These are phyloP conservation scores for Aureobasidium namibiae DNA, from an alignment of 2,329 filamentous ascomycete species.

Conservation along the genomic window DNA sequence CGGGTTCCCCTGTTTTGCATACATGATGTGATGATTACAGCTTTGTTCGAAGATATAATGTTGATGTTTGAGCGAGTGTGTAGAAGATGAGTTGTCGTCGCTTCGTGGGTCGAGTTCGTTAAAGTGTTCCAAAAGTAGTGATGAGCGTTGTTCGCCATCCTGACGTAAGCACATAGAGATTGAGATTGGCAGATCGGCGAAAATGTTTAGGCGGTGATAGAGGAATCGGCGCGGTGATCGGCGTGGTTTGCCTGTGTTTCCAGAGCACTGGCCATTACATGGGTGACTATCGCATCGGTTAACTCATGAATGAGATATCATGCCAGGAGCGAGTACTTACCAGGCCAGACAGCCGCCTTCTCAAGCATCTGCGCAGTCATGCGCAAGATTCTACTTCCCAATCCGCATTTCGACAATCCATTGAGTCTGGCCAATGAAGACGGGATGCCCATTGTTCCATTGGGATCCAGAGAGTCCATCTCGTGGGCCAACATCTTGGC, in stretches of 20 bases:
- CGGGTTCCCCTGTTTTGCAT: background rate
- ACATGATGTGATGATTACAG: conserved; percentile 1
- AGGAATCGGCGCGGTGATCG: conserved; percentile 50
- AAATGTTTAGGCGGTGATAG: conserved; percentile 22
- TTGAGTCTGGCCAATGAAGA: conserved; percentile 38
- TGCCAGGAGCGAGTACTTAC: conserved; percentile 42
- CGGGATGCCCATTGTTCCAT: conserved; percentile 34
- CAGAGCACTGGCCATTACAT: conserved; percentile 58
- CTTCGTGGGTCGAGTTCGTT: conserved; percentile 2
- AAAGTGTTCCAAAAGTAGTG: background rate
- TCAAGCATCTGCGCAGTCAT: conserved; percentile 82
- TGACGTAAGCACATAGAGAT: background rate
- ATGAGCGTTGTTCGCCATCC: background rate
- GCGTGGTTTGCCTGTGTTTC: conserved; percentile 57
- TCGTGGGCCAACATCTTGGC: conserved; percentile 47
- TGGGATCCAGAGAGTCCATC: conserved; percentile 44
- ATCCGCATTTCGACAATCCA: conserved; percentile 57
- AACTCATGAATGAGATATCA: background rate
- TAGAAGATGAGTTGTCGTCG: background rate
- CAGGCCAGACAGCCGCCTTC: conserved; percentile 86
- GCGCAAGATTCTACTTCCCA: conserved; percentile 74
- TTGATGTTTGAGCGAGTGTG: background rate
- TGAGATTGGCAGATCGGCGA: background rate
- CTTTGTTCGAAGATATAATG: background rate
- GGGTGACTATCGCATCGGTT: conserved; percentile 46